Evolutionary conservation across 495 filamentous ascomycete genomes (phyloP), one percentile per base, ranked within the genome.

Genomic region (Opeltia flavorubescens): DNA sequence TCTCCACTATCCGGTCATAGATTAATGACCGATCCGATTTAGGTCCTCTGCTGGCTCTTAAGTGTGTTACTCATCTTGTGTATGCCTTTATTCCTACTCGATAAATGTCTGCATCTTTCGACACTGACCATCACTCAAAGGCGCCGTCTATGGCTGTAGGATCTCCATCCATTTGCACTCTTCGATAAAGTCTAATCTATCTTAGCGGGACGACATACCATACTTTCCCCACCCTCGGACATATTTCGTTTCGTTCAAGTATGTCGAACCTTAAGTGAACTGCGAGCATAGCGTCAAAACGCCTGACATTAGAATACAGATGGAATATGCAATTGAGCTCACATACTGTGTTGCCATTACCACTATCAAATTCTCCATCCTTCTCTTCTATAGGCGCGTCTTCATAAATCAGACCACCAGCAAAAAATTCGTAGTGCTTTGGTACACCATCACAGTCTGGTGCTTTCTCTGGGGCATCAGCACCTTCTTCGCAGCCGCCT

Each of bases 361-460:
- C 0, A 59, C 62, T 29, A 62, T 64, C 51, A 72, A 71, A 44
- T 50, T 62, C 8, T 72, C 69, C 3, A 67, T 72, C 36, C 44
- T 72, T 15, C 55, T 62, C 1, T 55, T 71, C 8, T 65, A 68
- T 44, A 59, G 56, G 18, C 66, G 66, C 0, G 31, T 71, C 0
- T 68, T 72, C 38, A 43, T 55, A 0, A 55, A 47, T 8, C 55
- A 49, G 28, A 24, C 49, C 11, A 60, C 68, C 58, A 51, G 50
- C 6, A 20, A 55, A 15, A 56, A 54, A 4, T 51, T 58, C 31
- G 57, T 61, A 26, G 13, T 58, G 0, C 52, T 68, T 43, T 55
- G 49, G 8, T 44, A 42, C 13, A 42, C 63, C 12, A 52, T 66
- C 24, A 43, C 60, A 12, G 39, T 62, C 15, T 69, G 66, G 66